phyloP scores from a whole-genome alignment of 2,329 filamentous ascomycete genomes.

The Xylariales sp. region DNA sequence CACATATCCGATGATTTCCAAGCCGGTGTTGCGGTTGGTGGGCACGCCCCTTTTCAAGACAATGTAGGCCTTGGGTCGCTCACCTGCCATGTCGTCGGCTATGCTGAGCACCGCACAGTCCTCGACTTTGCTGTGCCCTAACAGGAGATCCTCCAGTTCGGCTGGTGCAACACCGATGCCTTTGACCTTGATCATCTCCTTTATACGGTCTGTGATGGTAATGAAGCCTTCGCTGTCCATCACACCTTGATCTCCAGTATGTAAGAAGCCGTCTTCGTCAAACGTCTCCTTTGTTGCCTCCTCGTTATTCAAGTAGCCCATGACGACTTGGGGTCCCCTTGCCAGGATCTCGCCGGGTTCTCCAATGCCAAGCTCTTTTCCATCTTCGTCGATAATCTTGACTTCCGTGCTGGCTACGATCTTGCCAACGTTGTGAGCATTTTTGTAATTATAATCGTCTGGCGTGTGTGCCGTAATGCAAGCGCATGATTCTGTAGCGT shows the following conservation, averaged over 20 bases:
- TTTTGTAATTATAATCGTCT: slow-evolving; percentile 49
- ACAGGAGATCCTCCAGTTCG: slow-evolving; percentile 58
- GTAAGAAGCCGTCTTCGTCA: slow-evolving; percentile 32
- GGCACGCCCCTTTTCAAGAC: slow-evolving; percentile 33
- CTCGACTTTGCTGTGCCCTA: slow-evolving; percentile 50
- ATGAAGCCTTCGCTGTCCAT: slow-evolving; percentile 53
- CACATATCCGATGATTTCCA: slow-evolving; percentile 44
- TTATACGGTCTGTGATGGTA: slow-evolving; percentile 57
- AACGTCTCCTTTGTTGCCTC: slow-evolving; percentile 31
- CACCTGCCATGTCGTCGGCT: slow-evolving; percentile 49
- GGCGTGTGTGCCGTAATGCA: slow-evolving; percentile 60
- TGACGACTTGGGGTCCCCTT: slow-evolving; percentile 42
- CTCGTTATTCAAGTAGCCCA: slow-evolving; percentile 43
- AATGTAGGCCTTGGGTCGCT: slow-evolving; percentile 54
- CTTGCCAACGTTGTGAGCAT: slow-evolving; percentile 51
- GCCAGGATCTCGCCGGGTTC: slow-evolving; percentile 47
- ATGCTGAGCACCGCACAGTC: slow-evolving; percentile 54
- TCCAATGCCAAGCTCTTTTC: slow-evolving; percentile 45
- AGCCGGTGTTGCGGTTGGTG: slow-evolving; percentile 25
- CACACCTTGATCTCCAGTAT: slow-evolving; percentile 54
- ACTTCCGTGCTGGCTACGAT: slow-evolving; percentile 56
- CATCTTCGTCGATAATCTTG: slow-evolving; percentile 54
- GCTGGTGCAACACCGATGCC: slow-evolving; percentile 59
- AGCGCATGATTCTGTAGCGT: slow-evolving; percentile 55
- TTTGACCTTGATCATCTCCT: slow-evolving; percentile 66